These are phyloP conservation scores for Diplocarpon rosae DNA, from an alignment of 2,329 filamentous ascomycete species.

Conservation along the genomic window DNA sequence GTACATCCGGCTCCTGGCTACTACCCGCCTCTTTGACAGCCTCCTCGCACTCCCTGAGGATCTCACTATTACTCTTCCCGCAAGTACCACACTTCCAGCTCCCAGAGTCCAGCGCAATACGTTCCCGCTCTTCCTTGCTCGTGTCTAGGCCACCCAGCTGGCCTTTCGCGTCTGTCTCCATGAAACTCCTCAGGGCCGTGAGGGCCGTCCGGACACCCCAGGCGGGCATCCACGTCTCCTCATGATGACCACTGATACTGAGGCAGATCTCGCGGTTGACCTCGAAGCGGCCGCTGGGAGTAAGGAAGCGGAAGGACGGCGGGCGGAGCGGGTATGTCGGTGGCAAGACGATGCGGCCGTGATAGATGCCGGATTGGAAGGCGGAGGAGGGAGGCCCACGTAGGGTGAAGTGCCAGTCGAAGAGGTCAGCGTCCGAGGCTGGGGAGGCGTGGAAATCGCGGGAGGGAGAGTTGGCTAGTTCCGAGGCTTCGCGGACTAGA, in stretches of 20 bases:
- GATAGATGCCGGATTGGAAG: constrained; percentile 62
- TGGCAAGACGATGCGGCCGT: constrained; percentile 87
- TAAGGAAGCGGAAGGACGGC: constrained; percentile 90
- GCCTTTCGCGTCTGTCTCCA: constrained; percentile 80
- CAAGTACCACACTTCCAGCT: constrained; percentile 62
- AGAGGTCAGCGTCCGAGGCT: constrained; percentile 71
- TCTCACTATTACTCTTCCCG: constrained; percentile 58
- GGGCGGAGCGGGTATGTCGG: constrained; percentile 84
- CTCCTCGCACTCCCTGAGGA: constrained; percentile 60
- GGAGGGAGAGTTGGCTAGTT: constrained; percentile 70
- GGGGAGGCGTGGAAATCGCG: constrained; percentile 78
- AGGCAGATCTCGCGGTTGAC: constrained; percentile 95
- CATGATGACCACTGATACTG: constrained; percentile 86
- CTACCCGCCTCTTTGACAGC: constrained; percentile 33
- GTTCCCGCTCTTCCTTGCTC: constrained; percentile 51
- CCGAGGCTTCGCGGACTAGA: constrained; percentile 77
- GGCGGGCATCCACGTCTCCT: constrained; percentile 97
- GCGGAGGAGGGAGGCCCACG: constrained; percentile 69
- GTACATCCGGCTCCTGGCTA: constrained; percentile 33
- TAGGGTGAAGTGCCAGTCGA: constrained; percentile 99
- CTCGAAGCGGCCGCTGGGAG: constrained; percentile 86
- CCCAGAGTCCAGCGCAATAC: constrained; percentile 56
- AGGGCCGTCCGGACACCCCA: constrained; percentile 93
- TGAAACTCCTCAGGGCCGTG: constrained; percentile 70
- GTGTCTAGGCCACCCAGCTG: constrained; percentile 86